These are phyloP conservation scores for Chlamydomonas asymmetrica DNA, from an alignment of 139 green algal genomes.

Conservation along the genomic window DNA sequence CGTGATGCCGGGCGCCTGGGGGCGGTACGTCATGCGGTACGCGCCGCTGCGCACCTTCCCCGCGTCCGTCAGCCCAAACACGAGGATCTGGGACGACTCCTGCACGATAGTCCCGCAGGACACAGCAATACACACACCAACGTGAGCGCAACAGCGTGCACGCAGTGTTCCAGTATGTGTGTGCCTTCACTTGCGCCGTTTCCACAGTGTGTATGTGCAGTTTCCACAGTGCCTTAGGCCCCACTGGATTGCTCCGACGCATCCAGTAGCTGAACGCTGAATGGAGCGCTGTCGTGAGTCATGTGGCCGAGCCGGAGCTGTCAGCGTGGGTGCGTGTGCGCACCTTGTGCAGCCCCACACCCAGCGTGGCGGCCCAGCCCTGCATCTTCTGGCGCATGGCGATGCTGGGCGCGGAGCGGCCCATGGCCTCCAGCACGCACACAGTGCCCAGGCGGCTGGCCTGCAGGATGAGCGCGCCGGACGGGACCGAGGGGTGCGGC, in stretches of 20 bases:
- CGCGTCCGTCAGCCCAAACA: constrained; percentile 18
- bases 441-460: constrained; percentile 19
- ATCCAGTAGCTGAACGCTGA: too few relatives aligned
- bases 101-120: constrained; percentile 3
- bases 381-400: constrained; percentile 9
- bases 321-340: too few relatives aligned
- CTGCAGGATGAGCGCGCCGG: constrained; percentile 20
- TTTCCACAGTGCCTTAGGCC: too few relatives aligned
- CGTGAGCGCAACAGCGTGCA: too few relatives aligned
- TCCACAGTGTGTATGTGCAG: too few relatives aligned
- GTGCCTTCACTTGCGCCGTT: too few relatives aligned
- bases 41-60: constrained; percentile 6
- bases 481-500: constrained; percentile 31
- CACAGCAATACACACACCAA: constrained; percentile 6
- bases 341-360: constrained; percentile 37
- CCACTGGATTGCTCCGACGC: too few relatives aligned
- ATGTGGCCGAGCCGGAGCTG: too few relatives aligned
- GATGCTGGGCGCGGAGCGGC: constrained; percentile 9
- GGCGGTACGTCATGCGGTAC: constrained; percentile 17
- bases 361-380: constrained; percentile 20
- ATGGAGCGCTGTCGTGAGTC: too few relatives aligned
- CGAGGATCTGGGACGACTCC: too few relatives aligned
- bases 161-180: too few relatives aligned
- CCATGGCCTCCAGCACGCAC: constrained; percentile 31
- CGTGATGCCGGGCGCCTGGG: neutral